Percentiles rank a stretch among this genome's conserved stretches.
Evolutionary conservation across 768 basidiomycete species (phyloP).

Genomic region (Mycena metata): DNA sequence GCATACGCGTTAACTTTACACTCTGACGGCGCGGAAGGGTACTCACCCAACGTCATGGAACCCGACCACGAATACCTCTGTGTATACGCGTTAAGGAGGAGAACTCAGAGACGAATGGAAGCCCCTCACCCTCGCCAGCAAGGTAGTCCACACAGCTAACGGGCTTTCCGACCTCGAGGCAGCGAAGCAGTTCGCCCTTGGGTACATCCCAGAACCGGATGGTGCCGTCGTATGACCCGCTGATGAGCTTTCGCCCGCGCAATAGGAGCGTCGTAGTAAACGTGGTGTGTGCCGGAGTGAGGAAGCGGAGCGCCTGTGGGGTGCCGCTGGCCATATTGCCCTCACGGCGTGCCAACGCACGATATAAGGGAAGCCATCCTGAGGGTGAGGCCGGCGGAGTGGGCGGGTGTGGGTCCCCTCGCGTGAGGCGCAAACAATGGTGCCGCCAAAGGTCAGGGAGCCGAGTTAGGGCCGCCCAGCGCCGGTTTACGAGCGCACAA

Average conservation of each 20-base stretch:
- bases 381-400: conserved; percentile 72
- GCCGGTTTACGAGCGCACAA: conserved; percentile 59
- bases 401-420: conserved; percentile 77
- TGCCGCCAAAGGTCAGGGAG: conserved; percentile 83
- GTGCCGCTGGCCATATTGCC: conserved; percentile 83
- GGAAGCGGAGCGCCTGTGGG: conserved; percentile 82
- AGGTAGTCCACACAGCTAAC: conserved; percentile 92
- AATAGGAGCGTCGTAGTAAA: conserved; percentile 89
- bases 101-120: background rate
- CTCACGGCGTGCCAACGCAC: conserved; percentile 87
- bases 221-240: conserved; percentile 92
- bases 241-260: conserved; percentile 85
- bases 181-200: conserved; percentile 74
- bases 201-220: conserved; percentile 93
- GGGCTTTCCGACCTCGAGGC: conserved; percentile 87
- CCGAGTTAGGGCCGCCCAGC: conserved; percentile 58
- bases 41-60: conserved; percentile 92
- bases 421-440: conserved; percentile 81
- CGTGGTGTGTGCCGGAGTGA: conserved; percentile 82
- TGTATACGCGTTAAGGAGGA: background rate
- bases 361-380: conserved; percentile 86
- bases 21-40: too few relatives aligned
- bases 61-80: conserved; percentile 92
- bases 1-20: background rate
- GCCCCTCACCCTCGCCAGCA: conserved; percentile 75